A percentile compares a stretch with the other conserved stretches of the same genome.
These are phyloP conservation scores for Thalassiosira exigua DNA, from an alignment of 352 stramenopile species.

Conservation along the genomic window DNA sequence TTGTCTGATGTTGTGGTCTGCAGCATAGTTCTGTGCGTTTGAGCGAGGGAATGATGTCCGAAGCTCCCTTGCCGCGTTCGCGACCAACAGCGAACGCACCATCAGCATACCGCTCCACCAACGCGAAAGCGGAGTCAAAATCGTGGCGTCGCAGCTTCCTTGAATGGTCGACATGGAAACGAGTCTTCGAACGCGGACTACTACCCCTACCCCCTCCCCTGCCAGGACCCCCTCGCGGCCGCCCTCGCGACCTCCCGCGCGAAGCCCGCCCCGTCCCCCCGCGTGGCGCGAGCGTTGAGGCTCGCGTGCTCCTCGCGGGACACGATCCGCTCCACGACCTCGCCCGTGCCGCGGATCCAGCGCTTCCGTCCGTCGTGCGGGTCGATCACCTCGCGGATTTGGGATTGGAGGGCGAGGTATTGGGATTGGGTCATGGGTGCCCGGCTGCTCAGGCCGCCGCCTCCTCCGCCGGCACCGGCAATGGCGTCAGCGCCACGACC, in stretches of 20 bases:
- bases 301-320: slow-evolving; percentile 70
- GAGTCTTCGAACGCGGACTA: no score
- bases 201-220: no score
- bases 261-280: slow-evolving; percentile 74
- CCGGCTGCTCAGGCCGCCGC: slow-evolving; percentile 14
- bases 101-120: no score
- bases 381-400: slow-evolving; percentile 85
- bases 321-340: slow-evolving; percentile 87
- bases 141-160: no score
- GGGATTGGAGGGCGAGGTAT: slow-evolving; percentile 77
- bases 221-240: slow-evolving; percentile 15
- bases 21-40: no score
- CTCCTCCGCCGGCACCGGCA: background rate
- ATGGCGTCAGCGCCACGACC: no score
- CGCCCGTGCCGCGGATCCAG: slow-evolving; percentile 81
- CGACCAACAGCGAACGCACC: no score
- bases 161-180: no score
- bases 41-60: no score
- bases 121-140: no score
- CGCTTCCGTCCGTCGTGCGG: slow-evolving; percentile 71
- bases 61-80: no score
- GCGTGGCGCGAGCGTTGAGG: slow-evolving; percentile 81
- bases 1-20: no score
- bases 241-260: slow-evolving; percentile 45
- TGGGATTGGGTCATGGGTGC: slow-evolving; percentile 81